Conservation (phyloP, 2,329 filamentous ascomycete species). For the Colletotrichum viniferum region DNA sequence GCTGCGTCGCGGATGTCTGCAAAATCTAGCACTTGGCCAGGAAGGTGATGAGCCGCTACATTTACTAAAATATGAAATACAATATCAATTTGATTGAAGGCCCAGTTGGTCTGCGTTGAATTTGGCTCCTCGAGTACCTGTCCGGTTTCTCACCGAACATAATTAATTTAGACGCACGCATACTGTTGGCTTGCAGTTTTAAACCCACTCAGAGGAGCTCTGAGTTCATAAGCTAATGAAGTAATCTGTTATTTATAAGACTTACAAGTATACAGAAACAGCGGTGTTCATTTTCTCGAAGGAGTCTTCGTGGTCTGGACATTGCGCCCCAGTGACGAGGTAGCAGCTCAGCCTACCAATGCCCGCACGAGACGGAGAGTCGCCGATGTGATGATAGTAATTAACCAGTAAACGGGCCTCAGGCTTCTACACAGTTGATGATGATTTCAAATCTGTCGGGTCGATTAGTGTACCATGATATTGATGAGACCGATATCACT, state of each 20-base stretch:
- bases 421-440: neutral
- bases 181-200: neutral
- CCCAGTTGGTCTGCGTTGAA: neutral
- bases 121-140: accelerated
- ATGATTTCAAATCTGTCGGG: neutral
- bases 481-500: neutral
- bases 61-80: neutral
- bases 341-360: neutral
- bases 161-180: neutral
- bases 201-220: accelerated
- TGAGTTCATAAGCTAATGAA: neutral
- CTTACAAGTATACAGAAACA: neutral
- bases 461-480: neutral
- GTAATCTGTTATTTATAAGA: neutral
- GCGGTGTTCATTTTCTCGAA: no score
- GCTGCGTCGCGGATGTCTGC: neutral
- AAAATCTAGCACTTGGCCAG: neutral
- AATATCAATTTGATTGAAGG: neutral
- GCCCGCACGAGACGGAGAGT: neutral
- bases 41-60: neutral
- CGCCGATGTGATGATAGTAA: neutral
- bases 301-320: neutral
- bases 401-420: no score
- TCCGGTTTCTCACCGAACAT: neutral
- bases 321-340: neutral